These are phyloP conservation scores for Microdochium nivale DNA, from an alignment of 2,329 filamentous ascomycete genomes.

Conservation along the genomic window DNA sequence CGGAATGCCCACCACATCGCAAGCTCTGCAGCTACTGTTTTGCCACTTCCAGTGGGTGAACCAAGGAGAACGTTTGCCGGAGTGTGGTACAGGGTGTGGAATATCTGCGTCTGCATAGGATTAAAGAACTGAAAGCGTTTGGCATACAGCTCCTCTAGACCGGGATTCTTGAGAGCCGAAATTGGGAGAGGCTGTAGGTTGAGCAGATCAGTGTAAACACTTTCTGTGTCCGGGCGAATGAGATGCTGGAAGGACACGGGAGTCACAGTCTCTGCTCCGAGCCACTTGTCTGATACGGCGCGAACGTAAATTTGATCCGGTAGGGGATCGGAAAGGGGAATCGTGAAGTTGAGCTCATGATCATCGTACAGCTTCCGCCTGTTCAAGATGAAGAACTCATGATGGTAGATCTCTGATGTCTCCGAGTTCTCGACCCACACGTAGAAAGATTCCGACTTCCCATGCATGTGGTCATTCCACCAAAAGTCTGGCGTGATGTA, in stretches of 20 bases:
- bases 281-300: slow-evolving; percentile 89
- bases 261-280: slow-evolving; percentile 91
- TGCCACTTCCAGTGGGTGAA: slow-evolving; percentile 93
- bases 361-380: slow-evolving; percentile 86
- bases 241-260: slow-evolving; percentile 96
- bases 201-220: slow-evolving; percentile 88
- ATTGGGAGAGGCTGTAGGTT: slow-evolving; percentile 87
- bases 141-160: slow-evolving; percentile 80
- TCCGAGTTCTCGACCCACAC: slow-evolving; percentile 99
- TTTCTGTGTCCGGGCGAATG: slow-evolving; percentile 94
- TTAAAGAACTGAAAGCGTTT: slow-evolving; percentile 95
- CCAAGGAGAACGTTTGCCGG: slow-evolving; percentile 86
- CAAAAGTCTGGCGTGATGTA: slow-evolving; percentile 80
- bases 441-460: slow-evolving; percentile 93
- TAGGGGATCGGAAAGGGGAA: slow-evolving; percentile 84
- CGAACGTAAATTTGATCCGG: slow-evolving; percentile 95
- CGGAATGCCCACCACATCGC: slow-evolving; percentile 99
- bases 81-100: slow-evolving; percentile 93
- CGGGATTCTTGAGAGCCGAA: slow-evolving; percentile 76
- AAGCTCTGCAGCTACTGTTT: slow-evolving; percentile 90
- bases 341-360: slow-evolving; percentile 97
- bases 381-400: slow-evolving; percentile 92
- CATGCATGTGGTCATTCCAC: slow-evolving; percentile 93
- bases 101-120: slow-evolving; percentile 98
- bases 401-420: slow-evolving; percentile 93